Percentiles rank a stretch among this genome's conserved stretches.
Evolutionary conservation across 371 early-diverging fungal species (phyloP).

Genomic region (Mucor racemosus): DNA sequence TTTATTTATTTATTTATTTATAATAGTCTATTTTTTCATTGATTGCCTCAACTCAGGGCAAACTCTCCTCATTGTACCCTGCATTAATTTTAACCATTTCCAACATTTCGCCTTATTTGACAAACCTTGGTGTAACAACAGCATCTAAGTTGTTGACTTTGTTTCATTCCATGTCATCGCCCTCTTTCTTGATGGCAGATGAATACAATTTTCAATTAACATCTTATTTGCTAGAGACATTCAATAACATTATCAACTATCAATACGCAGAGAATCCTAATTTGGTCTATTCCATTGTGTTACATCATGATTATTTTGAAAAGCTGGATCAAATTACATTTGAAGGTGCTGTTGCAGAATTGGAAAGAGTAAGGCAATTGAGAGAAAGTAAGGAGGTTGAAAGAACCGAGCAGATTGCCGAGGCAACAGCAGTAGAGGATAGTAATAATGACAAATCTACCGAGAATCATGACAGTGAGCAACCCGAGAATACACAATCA

Average conservation of each 20-base stretch:
- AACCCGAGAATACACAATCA: not conserved
- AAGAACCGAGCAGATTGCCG: not conserved
- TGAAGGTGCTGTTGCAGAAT: slow-evolving; percentile 62
- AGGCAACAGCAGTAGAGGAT: not conserved
- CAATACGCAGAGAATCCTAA: slow-evolving; percentile 78
- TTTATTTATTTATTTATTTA: too few relatives aligned
- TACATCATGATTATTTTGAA: slow-evolving; percentile 69
- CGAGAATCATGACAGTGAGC: not conserved
- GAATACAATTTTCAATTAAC: slow-evolving; percentile 76
- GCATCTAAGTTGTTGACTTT: slow-evolving; percentile 75
- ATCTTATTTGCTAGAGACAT: slow-evolving; percentile 74
- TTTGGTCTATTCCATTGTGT: slow-evolving; percentile 78
- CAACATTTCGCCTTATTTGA: slow-evolving; percentile 83
- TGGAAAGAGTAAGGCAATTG: slow-evolving; percentile 52
- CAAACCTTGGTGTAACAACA: slow-evolving; percentile 73
- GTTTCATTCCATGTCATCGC: slow-evolving; percentile 77
- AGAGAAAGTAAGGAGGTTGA: slow-evolving; percentile 33
- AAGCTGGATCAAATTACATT: slow-evolving; percentile 67
- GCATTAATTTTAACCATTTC: slow-evolving; percentile 75
- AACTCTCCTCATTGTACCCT: slow-evolving; percentile 74
- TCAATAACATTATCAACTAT: slow-evolving; percentile 84
- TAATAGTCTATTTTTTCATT: slow-evolving; percentile 72
- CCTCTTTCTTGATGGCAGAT: slow-evolving; percentile 79
- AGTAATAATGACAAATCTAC: not conserved
- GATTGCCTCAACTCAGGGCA: slow-evolving; percentile 75